Evolutionary conservation across 1,284 basidiomycete species (phyloP), one percentile per base, ranked within the genome.

Genomic region (Rhodotorula glutinis): DNA sequence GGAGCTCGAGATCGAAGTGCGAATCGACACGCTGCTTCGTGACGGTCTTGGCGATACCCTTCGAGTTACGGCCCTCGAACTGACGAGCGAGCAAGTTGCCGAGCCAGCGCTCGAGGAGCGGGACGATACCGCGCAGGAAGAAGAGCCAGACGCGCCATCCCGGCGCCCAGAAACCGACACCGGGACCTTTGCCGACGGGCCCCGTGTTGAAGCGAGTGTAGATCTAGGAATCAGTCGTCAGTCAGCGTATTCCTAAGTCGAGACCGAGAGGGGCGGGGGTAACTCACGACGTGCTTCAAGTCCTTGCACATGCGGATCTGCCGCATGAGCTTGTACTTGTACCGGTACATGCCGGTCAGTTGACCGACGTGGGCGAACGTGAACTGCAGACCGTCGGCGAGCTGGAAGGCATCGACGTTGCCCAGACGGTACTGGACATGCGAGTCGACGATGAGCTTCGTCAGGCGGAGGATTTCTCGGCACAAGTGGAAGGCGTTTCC

Each of bases 281-380:
- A 68, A n/a, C 69, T 51, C 44, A 71, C 69, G 74, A 98, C 81
- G 79, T 98, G 93, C 83, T 99, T 99, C 77, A 98, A 80, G 79
- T 98, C 96, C 85, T 98, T 99, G 78, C 93, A 97, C 88, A 95
- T 94, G 69, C 96, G 90, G 57, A 99, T 94, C 86, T 99, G 96
- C 77, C 92, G 86, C 96, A 99, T 99, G 72, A 98, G 84, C 88
- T 97, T 98, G 83, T 98, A 98, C 84, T 98, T 98, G 84, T 98
- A 82, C 38, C 96, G 87, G 81, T 98, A 99, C 91, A 98, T 97
- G 76, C 96, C 96, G 11, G 96, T 98, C 68, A 99, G 82, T 43
- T 96, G 95, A 77, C 95, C 96, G 69, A 98, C 92, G 78, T 99
- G 96, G 14, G 87, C 91, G 77, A 98, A 97, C 77, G 95, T 92